phyloP scores from a whole-genome alignment of 2,329 filamentous ascomycete species.

The Drechslerella dactyloides region DNA sequence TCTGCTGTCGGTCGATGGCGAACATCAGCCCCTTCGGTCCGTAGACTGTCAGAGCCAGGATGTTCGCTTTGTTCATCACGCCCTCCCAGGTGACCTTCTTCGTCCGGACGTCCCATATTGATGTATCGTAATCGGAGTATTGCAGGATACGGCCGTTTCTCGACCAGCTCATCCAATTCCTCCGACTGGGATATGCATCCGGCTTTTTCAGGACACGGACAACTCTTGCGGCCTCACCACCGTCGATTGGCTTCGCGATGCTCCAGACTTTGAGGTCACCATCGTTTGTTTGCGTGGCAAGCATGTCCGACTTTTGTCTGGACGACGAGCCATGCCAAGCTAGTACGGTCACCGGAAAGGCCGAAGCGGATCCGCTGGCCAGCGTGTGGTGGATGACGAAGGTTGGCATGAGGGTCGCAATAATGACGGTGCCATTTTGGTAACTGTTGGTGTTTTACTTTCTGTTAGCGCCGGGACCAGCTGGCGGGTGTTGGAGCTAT shows the following conservation, averaged over 20 bases:
- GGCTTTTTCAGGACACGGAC: conserved; percentile 83
- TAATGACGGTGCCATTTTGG: conserved; percentile 89
- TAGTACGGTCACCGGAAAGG: conserved; percentile 84
- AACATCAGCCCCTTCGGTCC: conserved; percentile 91
- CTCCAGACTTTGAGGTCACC: conserved; percentile 97
- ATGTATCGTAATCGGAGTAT: conserved; percentile 87
- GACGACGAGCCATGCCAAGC: conserved; percentile 97
- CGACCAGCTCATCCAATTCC: conserved; percentile 98
- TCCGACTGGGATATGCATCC: conserved; percentile 74
- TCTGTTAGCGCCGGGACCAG: background rate
- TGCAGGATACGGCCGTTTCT: conserved; percentile 97
- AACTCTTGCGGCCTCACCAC: conserved; percentile 79
- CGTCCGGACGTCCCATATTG: conserved; percentile 97
- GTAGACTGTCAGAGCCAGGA: conserved; percentile 83
- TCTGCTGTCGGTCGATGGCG: conserved; percentile 84
- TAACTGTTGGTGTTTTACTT: conserved; percentile 66
- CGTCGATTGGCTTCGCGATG: conserved; percentile 77
- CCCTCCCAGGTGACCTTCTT: conserved; percentile 91
- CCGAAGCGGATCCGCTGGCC: conserved; percentile 76
- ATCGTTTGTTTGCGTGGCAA: conserved; percentile 88
- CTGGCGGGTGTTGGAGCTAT: background rate
- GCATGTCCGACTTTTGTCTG: conserved; percentile 96
- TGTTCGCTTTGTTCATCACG: conserved; percentile 81
- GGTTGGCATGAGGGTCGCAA: conserved; percentile 84
- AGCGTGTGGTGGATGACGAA: conserved; percentile 95